These are phyloP conservation scores for Cordyceps tenuipes DNA, from an alignment of 2,329 filamentous ascomycete species.

Conservation along the genomic window DNA sequence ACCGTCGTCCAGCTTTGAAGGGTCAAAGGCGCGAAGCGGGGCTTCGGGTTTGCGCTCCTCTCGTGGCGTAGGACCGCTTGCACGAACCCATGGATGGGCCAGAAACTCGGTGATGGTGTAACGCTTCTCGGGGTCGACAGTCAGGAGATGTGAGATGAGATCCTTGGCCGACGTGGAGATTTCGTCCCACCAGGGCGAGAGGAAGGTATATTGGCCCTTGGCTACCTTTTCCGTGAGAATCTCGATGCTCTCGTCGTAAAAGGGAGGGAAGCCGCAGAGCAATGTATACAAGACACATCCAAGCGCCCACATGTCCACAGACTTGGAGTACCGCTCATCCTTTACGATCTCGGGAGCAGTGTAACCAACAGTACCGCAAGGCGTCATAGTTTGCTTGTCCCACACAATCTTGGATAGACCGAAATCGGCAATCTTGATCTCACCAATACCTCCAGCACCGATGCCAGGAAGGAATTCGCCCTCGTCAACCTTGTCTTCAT, in stretches of 20 bases:
- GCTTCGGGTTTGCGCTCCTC: conserved; percentile 47
- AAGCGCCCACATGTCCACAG: conserved; percentile 98
- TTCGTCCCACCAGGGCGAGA: conserved; percentile 99
- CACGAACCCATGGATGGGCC: conserved; percentile 85
- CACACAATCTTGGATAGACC: conserved; percentile 96
- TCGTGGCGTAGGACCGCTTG: conserved; percentile 48
- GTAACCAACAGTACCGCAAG: conserved; percentile 97
- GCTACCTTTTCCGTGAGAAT: conserved; percentile 96
- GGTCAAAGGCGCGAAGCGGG: conserved; percentile 47
- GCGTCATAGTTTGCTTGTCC: conserved; percentile 97
- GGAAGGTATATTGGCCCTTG: conserved; percentile 90
- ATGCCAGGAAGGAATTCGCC: conserved; percentile 80
- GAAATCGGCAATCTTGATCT: conserved; percentile 97
- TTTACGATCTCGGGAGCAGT: conserved; percentile 98
- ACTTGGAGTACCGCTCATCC: conserved; percentile 97
- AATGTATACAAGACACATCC: conserved; percentile 96
- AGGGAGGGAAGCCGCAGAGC: conserved; percentile 94
- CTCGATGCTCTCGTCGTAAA: conserved; percentile 97
- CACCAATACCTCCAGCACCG: conserved; percentile 83
- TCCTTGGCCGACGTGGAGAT: conserved; percentile 94
- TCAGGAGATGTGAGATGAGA: conserved; percentile 84
- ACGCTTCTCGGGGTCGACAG: conserved; percentile 89
- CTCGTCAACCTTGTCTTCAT: conserved; percentile 96
- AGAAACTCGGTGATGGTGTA: conserved; percentile 92
- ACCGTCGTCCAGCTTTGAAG: conserved; percentile 42